Base-by-base conservation (phyloP, 108 stramenopile genomes). In the Epithemia pelagica region DNA sequence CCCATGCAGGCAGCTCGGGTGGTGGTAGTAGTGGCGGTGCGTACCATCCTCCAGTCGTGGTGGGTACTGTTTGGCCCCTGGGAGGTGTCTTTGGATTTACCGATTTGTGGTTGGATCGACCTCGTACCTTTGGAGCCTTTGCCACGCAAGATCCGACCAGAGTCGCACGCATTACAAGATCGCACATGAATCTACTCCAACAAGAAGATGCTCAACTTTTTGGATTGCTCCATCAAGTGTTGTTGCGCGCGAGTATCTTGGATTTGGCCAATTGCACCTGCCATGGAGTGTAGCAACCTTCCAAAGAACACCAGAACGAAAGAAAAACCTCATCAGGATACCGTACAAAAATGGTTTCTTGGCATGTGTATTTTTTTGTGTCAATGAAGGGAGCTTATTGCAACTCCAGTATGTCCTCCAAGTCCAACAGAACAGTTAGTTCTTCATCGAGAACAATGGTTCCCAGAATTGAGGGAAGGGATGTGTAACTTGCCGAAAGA, bases 401-500 rank as follows among this genome's bases (percentile, higher is more conserved):
- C 15, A 15, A 46, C 15, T 99, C 94, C 5, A 99, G 94, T 73
- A 97, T 78, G 21, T 97, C 99, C 62, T 87, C 86, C 22, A 99
- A 79, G 61, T 98, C 90, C 70, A 99, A 89, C 59, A 95, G 74
- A 27, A 97, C 85, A 59, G 94, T 91, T 28, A 90, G 66, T 1
- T 78, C 58, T 57, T 95, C 94, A 62, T 92, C 87, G 30, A 94
- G 82, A 52, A 98, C 77, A 30, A 80, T 58, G 33, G 88, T 82
- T 70, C 91, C 90, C 61, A 88, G 87, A 31, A 88, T 82, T 32
- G 69, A 62, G 1, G 97, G 92, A 30, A 88, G 70, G 8, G 53
- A 28, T 22, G 64, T 76, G 27, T 83, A 85, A 1, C 71, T 69
- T 33, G 67, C 65, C 25, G 57, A 52, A 56, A 89, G 84, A 66